Conservation (phyloP, 2,329 filamentous ascomycete species). For the Aspergillus bombycis region DNA sequence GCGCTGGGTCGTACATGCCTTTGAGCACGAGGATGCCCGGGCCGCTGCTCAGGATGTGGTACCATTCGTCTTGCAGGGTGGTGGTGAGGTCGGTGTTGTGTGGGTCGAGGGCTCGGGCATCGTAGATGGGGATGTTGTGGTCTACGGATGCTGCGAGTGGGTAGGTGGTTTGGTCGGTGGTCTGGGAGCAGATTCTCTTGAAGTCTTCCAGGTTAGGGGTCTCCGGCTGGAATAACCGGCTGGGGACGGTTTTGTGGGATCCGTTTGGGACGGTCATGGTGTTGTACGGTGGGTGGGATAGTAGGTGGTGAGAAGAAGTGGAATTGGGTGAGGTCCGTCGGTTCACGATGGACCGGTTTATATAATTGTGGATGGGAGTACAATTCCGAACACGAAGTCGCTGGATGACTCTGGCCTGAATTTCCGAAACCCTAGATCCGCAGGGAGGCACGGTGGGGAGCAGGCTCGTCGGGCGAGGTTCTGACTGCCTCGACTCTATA, state of each 20-base stretch:
- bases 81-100: slow-evolving; percentile 33
- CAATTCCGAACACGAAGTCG: neutral
- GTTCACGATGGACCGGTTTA: neutral
- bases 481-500: neutral
- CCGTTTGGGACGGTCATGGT: slow-evolving; percentile 7
- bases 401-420: neutral
- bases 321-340: neutral
- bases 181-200: slow-evolving; percentile 49
- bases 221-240: slow-evolving; percentile 26
- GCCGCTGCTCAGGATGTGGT: slow-evolving; percentile 59
- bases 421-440: neutral
- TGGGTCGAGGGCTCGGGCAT: slow-evolving; percentile 45
- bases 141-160: slow-evolving; percentile 51
- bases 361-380: neutral
- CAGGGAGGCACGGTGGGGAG: neutral
- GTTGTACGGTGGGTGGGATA: neutral
- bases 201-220: slow-evolving; percentile 45
- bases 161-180: slow-evolving; percentile 44
- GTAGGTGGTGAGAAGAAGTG: neutral
- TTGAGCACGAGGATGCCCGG: slow-evolving; percentile 64
- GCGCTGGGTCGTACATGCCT: slow-evolving; percentile 51
- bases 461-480: neutral
- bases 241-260: neutral
- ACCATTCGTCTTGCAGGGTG: slow-evolving; percentile 63
- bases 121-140: slow-evolving; percentile 61